phyloP scores from a whole-genome alignment of 2,329 filamentous ascomycete species.

The Sarocladiaceae sp. region DNA sequence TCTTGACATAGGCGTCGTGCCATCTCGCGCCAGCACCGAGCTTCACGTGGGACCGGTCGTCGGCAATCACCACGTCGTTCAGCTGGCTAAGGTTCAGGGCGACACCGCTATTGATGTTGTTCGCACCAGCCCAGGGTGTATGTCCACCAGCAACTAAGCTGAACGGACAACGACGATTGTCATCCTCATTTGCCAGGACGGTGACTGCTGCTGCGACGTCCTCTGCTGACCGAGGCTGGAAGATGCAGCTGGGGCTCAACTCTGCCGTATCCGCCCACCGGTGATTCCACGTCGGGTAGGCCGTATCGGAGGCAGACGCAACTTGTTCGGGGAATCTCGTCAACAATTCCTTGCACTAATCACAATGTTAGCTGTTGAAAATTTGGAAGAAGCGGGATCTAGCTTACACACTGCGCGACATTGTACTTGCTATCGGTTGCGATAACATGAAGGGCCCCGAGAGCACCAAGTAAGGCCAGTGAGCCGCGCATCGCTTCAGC shows the following conservation, averaged over 20 bases:
- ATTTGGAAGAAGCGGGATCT: too few relatives aligned
- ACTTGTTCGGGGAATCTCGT: background rate
- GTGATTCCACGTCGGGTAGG: background rate
- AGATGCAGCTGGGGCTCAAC: conserved; percentile 11
- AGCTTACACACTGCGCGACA: too few relatives aligned
- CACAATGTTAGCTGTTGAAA: too few relatives aligned
- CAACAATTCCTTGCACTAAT: background rate
- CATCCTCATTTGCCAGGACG: background rate
- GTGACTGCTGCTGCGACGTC: conserved; percentile 11
- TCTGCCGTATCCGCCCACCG: conserved; percentile 11
- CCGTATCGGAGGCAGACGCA: background rate
- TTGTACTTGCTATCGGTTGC: too few relatives aligned
- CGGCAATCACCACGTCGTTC: conserved; percentile 23
- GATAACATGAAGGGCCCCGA: too few relatives aligned
- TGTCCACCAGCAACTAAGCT: conserved; percentile 10
- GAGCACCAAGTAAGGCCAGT: too few relatives aligned
- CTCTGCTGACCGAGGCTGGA: conserved; percentile 9
- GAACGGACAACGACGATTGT: background rate
- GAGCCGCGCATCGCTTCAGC: too few relatives aligned
- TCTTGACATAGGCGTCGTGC: conserved; percentile 22
- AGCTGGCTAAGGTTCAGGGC: conserved; percentile 26
- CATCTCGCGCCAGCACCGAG: conserved; percentile 26
- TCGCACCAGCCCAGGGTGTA: conserved; percentile 10
- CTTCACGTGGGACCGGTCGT: conserved; percentile 20
- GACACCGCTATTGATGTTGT: conserved; percentile 11